phyloP scores from a whole-genome alignment of 768 basidiomycete genomes.

The Nidula microcarpa region DNA sequence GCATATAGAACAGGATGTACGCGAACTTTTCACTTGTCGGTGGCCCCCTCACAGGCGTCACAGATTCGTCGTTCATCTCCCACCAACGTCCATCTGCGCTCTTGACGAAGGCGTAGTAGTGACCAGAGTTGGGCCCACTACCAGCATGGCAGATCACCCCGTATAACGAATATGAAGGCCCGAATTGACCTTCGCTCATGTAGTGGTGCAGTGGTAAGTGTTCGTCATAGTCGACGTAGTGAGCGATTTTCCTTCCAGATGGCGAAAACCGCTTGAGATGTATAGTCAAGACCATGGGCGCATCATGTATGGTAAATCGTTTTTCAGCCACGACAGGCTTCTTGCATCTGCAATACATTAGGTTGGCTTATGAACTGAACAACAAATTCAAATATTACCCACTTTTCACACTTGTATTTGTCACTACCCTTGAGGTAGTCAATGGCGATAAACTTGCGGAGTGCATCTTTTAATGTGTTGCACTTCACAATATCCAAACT shows the following conservation, averaged over 20 bases:
- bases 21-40: constrained; percentile 74
- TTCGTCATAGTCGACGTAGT: constrained; percentile 76
- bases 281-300: constrained; percentile 84
- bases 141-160: constrained; percentile 94
- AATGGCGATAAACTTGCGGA: constrained; percentile 75
- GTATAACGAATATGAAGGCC: constrained; percentile 82
- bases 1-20: constrained; percentile 91
- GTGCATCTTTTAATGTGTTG: constrained; percentile 61
- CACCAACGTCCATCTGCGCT: constrained; percentile 70
- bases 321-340: constrained; percentile 88
- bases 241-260: constrained; percentile 81
- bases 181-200: constrained; percentile 81
- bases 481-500: constrained; percentile 82
- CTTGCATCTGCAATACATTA: constrained; percentile 66
- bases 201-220: constrained; percentile 65
- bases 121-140: constrained; percentile 89
- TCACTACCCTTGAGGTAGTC: constrained; percentile 87
- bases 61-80: constrained; percentile 92
- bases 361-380: neutral
- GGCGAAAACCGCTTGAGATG: constrained; percentile 96
- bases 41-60: constrained; percentile 36
- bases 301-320: constrained; percentile 82
- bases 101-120: constrained; percentile 88
- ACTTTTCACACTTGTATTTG: constrained; percentile 99
- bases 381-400: constrained; percentile 22